phyloP scores from a whole-genome alignment of 2,329 filamentous ascomycete genomes.

The Calonectria multiphialidica region DNA sequence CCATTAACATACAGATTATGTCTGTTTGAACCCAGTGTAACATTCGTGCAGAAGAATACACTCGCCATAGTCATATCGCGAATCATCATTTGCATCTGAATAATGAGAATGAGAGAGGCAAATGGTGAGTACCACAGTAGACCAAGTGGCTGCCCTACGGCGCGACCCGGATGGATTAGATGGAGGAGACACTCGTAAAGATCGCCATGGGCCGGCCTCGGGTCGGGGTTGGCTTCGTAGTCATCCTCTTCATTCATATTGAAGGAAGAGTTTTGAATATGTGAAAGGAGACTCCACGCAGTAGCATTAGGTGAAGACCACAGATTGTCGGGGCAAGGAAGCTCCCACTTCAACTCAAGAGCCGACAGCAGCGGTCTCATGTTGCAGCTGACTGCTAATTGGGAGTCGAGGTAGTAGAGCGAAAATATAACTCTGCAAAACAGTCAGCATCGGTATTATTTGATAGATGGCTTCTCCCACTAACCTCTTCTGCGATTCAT shows the following conservation, averaged over 20 bases:
- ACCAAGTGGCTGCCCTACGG: constrained; percentile 16
- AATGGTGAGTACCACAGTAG: constrained; percentile 27
- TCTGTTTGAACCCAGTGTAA: constrained; percentile 13
- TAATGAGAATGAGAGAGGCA: constrained; percentile 22
- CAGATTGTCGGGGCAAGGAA: constrained; percentile 24
- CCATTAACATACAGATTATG: constrained; percentile 6
- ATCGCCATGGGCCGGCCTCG: constrained; percentile 22
- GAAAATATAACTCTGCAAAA: constrained; percentile 15
- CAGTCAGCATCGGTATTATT: background rate
- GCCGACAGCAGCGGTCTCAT: constrained; percentile 22
- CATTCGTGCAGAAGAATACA: constrained; percentile 21
- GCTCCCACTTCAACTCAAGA: constrained; percentile 23
- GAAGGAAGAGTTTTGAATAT: constrained; percentile 21
- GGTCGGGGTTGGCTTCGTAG: constrained; percentile 22
- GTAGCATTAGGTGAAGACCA: constrained; percentile 20
- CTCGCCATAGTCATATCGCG: constrained; percentile 26
- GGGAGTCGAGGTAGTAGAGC: constrained; percentile 24
- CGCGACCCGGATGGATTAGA: constrained; percentile 18
- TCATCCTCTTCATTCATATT: constrained; percentile 29
- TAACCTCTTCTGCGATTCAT: constrained; percentile 22
- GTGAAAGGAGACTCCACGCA: constrained; percentile 17
- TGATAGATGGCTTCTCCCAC: background rate
- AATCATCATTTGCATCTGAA: constrained; percentile 31
- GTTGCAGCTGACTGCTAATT: constrained; percentile 22
- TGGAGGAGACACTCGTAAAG: constrained; percentile 25